Percentiles rank a stretch among this genome's conserved stretches.
Evolutionary conservation across 73 alveolate genomes (phyloP).

Genomic region (Paramecium tetraurelia): DNA sequence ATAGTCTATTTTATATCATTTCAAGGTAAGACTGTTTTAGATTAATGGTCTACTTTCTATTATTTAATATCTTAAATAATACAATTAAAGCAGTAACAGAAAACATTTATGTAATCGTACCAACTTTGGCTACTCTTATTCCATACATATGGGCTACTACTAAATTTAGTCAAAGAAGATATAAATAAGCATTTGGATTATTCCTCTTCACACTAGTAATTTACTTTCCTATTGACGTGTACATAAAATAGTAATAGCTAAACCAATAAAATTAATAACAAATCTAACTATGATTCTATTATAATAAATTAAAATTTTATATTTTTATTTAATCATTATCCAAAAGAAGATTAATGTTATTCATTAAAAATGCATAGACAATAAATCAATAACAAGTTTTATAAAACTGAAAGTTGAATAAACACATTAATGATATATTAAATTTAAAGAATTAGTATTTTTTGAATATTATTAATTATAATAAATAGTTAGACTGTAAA

Average conservation of each 20-base stretch:
- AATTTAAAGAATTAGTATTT: too few relatives aligned
- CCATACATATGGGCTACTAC: constrained; percentile 4
- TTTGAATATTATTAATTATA: too few relatives aligned
- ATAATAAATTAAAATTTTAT: neutral
- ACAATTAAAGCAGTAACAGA: neutral
- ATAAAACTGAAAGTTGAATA: too few relatives aligned
- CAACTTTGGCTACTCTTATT: neutral
- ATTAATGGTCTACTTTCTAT: neutral
- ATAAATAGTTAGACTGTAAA: too few relatives aligned
- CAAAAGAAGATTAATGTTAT: neutral
- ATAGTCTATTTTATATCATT: neutral
- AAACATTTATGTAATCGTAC: neutral
- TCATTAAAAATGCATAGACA: too few relatives aligned
- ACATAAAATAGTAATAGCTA: neutral
- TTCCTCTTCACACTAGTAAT: neutral
- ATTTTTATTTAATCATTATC: neutral
- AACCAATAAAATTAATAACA: neutral
- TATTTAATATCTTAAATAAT: neutral
- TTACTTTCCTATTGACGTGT: neutral
- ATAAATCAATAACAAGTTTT: too few relatives aligned
- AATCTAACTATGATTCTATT: neutral
- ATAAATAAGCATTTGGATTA: constrained; percentile 8
- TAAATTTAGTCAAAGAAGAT: constrained; percentile 5
- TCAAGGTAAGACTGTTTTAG: constrained; percentile 46
- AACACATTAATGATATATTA: too few relatives aligned